Conservation (phyloP, 768 basidiomycete species). For the Kwoniella shandongensis region DNA sequence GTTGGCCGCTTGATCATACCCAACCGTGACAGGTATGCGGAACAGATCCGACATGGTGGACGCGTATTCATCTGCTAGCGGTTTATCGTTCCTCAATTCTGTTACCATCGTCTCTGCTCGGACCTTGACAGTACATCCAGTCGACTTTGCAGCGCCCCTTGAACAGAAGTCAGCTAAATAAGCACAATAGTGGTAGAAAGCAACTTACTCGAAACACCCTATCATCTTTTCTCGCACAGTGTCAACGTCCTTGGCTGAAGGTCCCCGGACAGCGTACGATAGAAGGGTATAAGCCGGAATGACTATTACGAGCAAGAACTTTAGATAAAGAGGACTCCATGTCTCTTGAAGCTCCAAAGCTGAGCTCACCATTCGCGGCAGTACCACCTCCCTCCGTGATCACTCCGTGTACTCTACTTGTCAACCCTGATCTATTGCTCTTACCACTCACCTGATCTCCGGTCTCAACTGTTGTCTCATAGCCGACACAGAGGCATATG, state of each 20-base stretch:
- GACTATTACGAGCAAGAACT: slow-evolving; percentile 57
- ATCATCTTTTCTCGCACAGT: slow-evolving; percentile 63
- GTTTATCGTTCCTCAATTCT: slow-evolving; percentile 58
- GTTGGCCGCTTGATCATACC: neutral
- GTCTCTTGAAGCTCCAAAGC: neutral
- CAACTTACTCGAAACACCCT: slow-evolving; percentile 69
- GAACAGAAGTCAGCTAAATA: slow-evolving; percentile 8
- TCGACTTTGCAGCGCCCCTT: slow-evolving; percentile 55
- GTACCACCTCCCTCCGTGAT: slow-evolving; percentile 69
- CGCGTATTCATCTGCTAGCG: slow-evolving; percentile 17
- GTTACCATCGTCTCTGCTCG: slow-evolving; percentile 52
- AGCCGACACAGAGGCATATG: slow-evolving; percentile 75
- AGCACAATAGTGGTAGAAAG: neutral
- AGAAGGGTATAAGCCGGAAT: slow-evolving; percentile 70
- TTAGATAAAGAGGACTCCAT: neutral
- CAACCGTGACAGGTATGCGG: neutral
- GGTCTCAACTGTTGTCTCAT: slow-evolving; percentile 86
- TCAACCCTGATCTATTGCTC: neutral
- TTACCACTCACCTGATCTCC: slow-evolving; percentile 59
- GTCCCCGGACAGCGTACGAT: slow-evolving; percentile 74
- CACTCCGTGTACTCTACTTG: slow-evolving; percentile 64
- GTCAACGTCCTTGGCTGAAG: slow-evolving; percentile 64
- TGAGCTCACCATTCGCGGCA: slow-evolving; percentile 65
- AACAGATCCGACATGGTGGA: slow-evolving; percentile 6
- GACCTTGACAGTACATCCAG: slow-evolving; percentile 63